phyloP scores from a whole-genome alignment of 2,329 filamentous ascomycete genomes.

The Chaetomiaceae sp. region DNA sequence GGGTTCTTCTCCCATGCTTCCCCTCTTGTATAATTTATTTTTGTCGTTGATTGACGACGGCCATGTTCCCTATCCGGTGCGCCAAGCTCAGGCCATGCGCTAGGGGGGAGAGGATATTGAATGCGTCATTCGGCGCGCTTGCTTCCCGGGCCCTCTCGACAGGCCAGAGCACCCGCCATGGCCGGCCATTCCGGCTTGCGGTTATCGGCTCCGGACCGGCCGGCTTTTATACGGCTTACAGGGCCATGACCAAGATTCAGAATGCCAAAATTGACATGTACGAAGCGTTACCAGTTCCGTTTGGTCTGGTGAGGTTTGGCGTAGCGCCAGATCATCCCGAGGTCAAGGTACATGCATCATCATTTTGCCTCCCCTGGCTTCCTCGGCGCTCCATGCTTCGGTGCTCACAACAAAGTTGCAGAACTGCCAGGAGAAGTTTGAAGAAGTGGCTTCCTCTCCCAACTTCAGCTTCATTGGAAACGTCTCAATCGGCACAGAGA shows the following conservation, averaged over 20 bases:
- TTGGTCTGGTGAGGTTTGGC: constrained; percentile 85
- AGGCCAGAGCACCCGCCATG: constrained; percentile 22
- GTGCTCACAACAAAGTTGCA: too few species aligned
- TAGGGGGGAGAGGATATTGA: neutral
- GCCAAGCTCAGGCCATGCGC: neutral
- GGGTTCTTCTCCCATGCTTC: too few species aligned
- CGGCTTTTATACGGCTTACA: constrained; percentile 90
- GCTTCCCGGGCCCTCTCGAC: constrained; percentile 9
- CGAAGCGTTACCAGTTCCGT: constrained; percentile 87
- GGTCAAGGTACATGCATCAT: constrained; percentile 65
- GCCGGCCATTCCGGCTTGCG: constrained; percentile 68
- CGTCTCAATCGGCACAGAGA: constrained; percentile 63
- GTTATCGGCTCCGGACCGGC: constrained; percentile 91
- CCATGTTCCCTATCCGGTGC: constrained; percentile 3
- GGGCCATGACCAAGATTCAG: constrained; percentile 71
- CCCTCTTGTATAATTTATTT: too few species aligned
- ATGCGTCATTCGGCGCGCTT: neutral
- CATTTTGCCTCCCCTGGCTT: neutral
- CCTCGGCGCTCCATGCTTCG: too few species aligned
- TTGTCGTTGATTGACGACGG: too few species aligned
- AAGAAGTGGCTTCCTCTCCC: constrained; percentile 75
- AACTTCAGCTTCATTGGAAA: constrained; percentile 92
- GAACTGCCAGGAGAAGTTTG: constrained; percentile 95
- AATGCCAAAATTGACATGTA: constrained; percentile 88
- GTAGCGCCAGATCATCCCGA: constrained; percentile 98